Evolutionary conservation across 495 filamentous ascomycete genomes (phyloP), one percentile per base, ranked within the genome.

Genomic region (Halenospora varia): DNA sequence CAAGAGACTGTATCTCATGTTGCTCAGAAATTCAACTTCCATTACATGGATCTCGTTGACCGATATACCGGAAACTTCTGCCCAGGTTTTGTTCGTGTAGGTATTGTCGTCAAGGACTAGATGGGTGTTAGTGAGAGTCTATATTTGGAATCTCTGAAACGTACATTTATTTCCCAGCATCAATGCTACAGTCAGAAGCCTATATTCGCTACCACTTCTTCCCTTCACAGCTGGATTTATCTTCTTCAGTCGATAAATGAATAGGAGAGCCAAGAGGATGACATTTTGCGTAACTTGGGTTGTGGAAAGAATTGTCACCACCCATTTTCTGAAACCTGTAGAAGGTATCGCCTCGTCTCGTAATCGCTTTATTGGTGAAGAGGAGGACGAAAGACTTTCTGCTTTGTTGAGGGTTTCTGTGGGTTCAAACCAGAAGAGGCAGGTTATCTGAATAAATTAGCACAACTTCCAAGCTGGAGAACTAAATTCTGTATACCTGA

Each of bases 51-150:
- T 96, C 71, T 99, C 95, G 52, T 84, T 84, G 11, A 97, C 95
- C 2, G 88, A 87, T 57, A 99, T 96, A 17, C 90, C 87, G 22
- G 95, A 97, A 44, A 99, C 95, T 63, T 99, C 95, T 13, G 95
- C 94, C 95, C 95, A 99, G 1, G 95, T 97, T 77, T 97, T 96
- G 77, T 99, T 99, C 51, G 95, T 97, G 72, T 97, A 99, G 1
- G 95, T 97, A 70, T 97, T 99, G 66, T 99, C 95, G 68, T 99
- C 95, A 61, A 99, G 75, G 66, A 96, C 88, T 92, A 58, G 17
- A 22, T 60, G 1, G 39, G 57, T 15, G 44, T 63, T 39, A 62
- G 56, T 22, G 42, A 3, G 54, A 42, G 65, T 55, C 13, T 17
- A 48, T 0, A 10, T 46, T 20, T 19, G 9, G 42, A 15, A 15